Conservation (phyloP, 2,329 filamentous ascomycete genomes). For the Apiospora aurea region DNA sequence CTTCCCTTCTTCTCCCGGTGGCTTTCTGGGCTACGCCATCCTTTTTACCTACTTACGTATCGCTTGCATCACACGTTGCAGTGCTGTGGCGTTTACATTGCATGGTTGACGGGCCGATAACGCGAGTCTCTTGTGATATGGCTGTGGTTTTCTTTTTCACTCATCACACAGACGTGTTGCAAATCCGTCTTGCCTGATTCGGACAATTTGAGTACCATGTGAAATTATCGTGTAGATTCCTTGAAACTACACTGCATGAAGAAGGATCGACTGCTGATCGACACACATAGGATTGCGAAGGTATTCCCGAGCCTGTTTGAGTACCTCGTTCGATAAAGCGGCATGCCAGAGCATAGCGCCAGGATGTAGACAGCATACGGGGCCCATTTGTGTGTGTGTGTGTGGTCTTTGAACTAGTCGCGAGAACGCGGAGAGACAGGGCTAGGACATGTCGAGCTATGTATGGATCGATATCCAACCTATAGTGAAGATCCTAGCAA, state of each 20-base stretch:
- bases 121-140: background rate
- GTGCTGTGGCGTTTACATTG: conserved; percentile 15
- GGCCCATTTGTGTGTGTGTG: background rate
- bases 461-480: background rate
- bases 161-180: background rate
- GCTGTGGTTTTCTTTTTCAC: background rate
- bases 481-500: background rate
- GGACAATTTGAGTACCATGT: background rate
- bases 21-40: background rate
- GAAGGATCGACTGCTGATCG: background rate
- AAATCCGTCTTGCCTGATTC: background rate
- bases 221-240: too few relatives aligned
- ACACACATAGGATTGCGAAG: background rate
- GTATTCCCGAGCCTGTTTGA: background rate
- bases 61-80: background rate
- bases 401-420: background rate
- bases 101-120: background rate
- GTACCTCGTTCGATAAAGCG: background rate
- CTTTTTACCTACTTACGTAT: background rate
- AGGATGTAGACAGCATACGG: background rate
- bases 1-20: background rate
- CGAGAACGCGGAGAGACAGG: background rate
- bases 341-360: background rate
- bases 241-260: background rate
- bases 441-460: background rate